Base-by-base conservation (phyloP, 495 filamentous ascomycete genomes). In the Penicillium arizonense region DNA sequence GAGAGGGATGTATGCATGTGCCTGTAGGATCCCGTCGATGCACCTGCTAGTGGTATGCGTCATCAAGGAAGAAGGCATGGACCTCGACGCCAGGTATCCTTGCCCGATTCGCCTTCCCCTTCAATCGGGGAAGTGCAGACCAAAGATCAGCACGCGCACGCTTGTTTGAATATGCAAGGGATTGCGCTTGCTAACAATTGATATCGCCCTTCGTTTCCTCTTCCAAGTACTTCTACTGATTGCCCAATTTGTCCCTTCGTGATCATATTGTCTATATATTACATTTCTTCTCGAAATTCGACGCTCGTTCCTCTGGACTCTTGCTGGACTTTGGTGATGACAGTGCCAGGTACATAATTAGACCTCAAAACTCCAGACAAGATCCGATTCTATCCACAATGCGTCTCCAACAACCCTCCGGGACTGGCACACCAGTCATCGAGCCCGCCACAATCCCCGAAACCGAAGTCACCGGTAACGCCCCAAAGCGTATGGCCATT, bases 401-500 rank as follows among this genome's bases (percentile, higher is more conserved):
- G 61, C 61, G 49, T 49, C 54, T 64, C 38, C 57, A 64, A 45
- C 57, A 52, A 18, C 51, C 57, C 13, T 55, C 24, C 16, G 61
- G 61, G 30, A 44, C 54, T 35, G 61, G 61, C 11, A 56, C 51
- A 0, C 52, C 61, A 34, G 52, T 58, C 0, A 41, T 9, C n/a
- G 33, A 51, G 7, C 28, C 6, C 28, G 26, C 32, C 6, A 35
- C n/a, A 3, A 18, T 37, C 5, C 9, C 41, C 14, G 41, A 57
- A 10, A 32, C 55, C 10, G 41, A 51, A n/a, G 11, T 26, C 20
- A 18, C 23, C 3, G 35, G 44, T 8, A 47, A 59, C 55, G 52
- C 41, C 26, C 52, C 63, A 1, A 56, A 70, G 28, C 58, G 66
- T n/a, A 53, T 76, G 34, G 78, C 77, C 26, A 65, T 82, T 12